phyloP scores from a whole-genome alignment of 805 yeast species.

The Candida easanensis region DNA sequence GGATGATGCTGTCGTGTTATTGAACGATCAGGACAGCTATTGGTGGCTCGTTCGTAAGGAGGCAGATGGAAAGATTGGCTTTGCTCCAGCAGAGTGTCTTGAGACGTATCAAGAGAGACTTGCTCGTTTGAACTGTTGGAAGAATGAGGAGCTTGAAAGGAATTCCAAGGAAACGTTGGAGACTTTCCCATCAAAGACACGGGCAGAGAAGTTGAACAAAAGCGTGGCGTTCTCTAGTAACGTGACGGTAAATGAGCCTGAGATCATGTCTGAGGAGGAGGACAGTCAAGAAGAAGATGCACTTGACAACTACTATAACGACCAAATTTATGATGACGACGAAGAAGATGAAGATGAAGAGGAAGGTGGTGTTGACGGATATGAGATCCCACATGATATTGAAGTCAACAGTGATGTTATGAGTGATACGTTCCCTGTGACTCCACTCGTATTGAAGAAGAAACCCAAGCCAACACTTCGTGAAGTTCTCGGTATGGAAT shows the following conservation, averaged over 20 bases:
- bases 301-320: neutral
- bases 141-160: constrained; percentile 62
- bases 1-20: constrained; percentile 77
- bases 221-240: constrained; percentile 23
- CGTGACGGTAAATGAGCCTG: constrained; percentile 17
- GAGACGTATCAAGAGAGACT: constrained; percentile 90
- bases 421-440: constrained; percentile 23
- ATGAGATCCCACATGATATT: constrained; percentile 12
- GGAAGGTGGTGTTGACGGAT: constrained; percentile 14
- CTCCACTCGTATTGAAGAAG: constrained; percentile 22
- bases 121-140: constrained; percentile 89
- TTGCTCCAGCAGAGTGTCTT: constrained; percentile 93
- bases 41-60: constrained; percentile 88
- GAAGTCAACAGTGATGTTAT: constrained; percentile 21
- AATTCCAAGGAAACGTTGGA: constrained; percentile 16
- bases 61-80: constrained; percentile 73
- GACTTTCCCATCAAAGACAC: constrained; percentile 1
- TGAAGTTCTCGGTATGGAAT: constrained; percentile 9
- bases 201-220: constrained; percentile 9
- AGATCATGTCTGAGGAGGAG: neutral
- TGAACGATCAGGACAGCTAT: constrained; percentile 88
- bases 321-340: constrained; percentile 3
- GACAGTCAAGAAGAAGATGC: constrained; percentile 6
- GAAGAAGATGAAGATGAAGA: constrained; percentile 7
- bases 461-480: constrained; percentile 7